phyloP scores from a whole-genome alignment of 345 rosid species.

The Syzygium aqueum region DNA sequence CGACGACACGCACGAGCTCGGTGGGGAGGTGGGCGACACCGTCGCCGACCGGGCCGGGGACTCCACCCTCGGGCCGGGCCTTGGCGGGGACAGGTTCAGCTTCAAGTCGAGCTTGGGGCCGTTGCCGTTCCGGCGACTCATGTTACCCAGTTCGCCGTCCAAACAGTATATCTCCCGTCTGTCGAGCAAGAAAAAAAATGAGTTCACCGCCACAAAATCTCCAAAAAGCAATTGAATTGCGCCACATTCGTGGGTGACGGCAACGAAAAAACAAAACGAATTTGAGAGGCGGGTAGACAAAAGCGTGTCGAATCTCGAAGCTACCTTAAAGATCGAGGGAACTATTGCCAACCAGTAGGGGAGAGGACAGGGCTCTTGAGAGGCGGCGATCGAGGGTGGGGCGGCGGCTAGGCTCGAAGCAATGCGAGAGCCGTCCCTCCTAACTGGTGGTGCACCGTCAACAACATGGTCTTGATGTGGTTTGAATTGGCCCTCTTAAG shows the following conservation, averaged over 20 bases:
- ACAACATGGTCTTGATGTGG: conserved; percentile 6
- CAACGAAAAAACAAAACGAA: not conserved
- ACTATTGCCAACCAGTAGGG: conserved; percentile 14
- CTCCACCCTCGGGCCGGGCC: conserved; percentile 33
- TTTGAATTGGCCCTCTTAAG: conserved; percentile 16
- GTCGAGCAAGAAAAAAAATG: not conserved
- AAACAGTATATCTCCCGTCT: not conserved
- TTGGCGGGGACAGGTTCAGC: conserved; percentile 83
- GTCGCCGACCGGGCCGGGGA: conserved; percentile 63
- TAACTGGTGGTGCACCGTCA: not conserved
- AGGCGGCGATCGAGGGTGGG: not conserved
- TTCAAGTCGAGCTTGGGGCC: conserved; percentile 76
- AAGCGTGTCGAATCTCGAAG: not conserved
- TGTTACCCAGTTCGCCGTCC: conserved; percentile 6
- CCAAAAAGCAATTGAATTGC: not conserved
- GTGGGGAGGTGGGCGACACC: conserved; percentile 71
- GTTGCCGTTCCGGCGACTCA: conserved; percentile 68
- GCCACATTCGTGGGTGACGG: not conserved
- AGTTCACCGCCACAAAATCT: not conserved
- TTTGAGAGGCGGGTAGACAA: not conserved
- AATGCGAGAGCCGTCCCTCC: not conserved
- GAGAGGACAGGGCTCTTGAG: conserved; percentile 8
- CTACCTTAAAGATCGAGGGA: conserved; percentile 11
- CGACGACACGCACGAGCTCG: conserved; percentile 88
- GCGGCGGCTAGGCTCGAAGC: conserved; percentile 4